Evolutionary conservation across 495 filamentous ascomycete species (phyloP).

Genomic region (Tuber melanosporum): DNA sequence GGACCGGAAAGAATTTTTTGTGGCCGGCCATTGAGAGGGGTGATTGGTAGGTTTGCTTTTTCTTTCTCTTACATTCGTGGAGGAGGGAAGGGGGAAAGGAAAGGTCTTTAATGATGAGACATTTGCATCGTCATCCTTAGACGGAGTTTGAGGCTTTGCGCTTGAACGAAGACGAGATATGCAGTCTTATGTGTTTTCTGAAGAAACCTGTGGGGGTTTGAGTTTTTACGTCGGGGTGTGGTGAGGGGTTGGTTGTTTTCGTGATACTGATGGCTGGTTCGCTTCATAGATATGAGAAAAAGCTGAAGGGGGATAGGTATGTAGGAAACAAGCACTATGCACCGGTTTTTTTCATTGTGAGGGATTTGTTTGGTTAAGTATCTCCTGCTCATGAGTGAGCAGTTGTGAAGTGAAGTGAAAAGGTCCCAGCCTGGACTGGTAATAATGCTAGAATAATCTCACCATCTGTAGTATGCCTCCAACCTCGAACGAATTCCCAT

Average conservation of each 20-base stretch:
- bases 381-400: not conserved
- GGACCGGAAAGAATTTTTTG: slow-evolving; percentile 34
- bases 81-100: not conserved
- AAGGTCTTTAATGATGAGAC: slow-evolving; percentile 26
- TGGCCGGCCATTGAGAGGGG: slow-evolving; percentile 36
- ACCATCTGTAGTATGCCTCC: not conserved
- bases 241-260: not conserved
- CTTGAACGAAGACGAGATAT: slow-evolving; percentile 28
- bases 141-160: slow-evolving; percentile 30
- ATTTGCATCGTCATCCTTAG: slow-evolving; percentile 37
- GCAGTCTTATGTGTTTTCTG: not conserved
- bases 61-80: slow-evolving; percentile 1
- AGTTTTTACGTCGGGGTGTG: not conserved
- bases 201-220: not conserved
- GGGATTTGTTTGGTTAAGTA: not conserved
- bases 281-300: not conserved
- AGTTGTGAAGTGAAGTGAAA: not conserved
- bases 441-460: not conserved
- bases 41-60: slow-evolving; percentile 11
- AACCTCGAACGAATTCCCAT: not conserved
- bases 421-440: not conserved
- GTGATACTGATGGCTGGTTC: not conserved
- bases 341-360: not conserved
- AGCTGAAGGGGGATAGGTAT: not conserved
- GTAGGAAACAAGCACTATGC: not conserved